Conservation (phyloP, 2,329 filamentous ascomycete genomes). For the Paramyrothecium roridum region DNA sequence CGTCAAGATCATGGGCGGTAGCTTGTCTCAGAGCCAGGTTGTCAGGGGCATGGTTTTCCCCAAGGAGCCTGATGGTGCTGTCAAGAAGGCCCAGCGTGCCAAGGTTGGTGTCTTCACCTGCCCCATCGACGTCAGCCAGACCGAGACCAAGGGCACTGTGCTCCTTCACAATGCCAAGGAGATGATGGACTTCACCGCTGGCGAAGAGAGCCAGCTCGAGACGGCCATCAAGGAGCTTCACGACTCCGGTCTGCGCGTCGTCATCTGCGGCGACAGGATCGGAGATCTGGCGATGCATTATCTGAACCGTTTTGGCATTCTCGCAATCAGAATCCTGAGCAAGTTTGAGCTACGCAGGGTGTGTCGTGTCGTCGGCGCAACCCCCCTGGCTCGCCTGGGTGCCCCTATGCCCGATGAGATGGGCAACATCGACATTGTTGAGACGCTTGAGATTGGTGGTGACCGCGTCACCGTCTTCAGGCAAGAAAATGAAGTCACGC, state of each 20-base stretch:
- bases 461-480: slow-evolving; percentile 98
- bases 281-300: slow-evolving; percentile 97
- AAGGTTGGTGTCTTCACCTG: slow-evolving; percentile 98
- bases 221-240: slow-evolving; percentile 90
- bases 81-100: slow-evolving; percentile 89
- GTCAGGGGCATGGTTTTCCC: slow-evolving; percentile 99
- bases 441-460: slow-evolving; percentile 95
- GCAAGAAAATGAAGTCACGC: slow-evolving; percentile 88
- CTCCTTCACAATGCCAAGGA: slow-evolving; percentile 96
- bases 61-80: slow-evolving; percentile 84
- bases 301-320: slow-evolving; percentile 93
- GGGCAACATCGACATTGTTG: slow-evolving; percentile 90
- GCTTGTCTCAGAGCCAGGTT: slow-evolving; percentile 88
- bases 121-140: slow-evolving; percentile 91
- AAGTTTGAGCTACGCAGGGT: slow-evolving; percentile 96
- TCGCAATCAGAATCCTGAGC: slow-evolving; percentile 94
- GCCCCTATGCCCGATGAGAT: slow-evolving; percentile 99
- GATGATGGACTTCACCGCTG: slow-evolving; percentile 98
- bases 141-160: slow-evolving; percentile 98
- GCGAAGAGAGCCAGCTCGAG: slow-evolving; percentile 91
- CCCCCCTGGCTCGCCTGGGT: slow-evolving; percentile 89
- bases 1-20: slow-evolving; percentile 99
- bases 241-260: slow-evolving; percentile 87
- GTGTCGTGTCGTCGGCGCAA: slow-evolving; percentile 94
- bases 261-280: slow-evolving; percentile 88